Percentiles rank a stretch among this genome's conserved stretches.
Conservation (phyloP, 495 filamentous ascomycete genomes). For the Acidiella bohemica region DNA sequence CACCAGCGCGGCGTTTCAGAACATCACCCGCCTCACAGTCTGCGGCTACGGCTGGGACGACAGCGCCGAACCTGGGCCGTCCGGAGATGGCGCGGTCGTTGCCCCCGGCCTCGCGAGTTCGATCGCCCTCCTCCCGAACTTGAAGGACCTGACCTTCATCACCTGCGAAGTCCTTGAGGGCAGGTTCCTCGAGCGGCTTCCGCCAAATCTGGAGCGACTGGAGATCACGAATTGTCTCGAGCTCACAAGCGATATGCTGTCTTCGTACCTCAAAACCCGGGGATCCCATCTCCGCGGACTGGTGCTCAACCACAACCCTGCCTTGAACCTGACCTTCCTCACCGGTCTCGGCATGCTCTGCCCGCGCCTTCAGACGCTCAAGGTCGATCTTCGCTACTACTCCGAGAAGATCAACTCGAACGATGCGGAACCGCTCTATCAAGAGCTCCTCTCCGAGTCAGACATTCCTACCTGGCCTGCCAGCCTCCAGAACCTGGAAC, state of each 20-base stretch:
- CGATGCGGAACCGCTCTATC: conserved; percentile 59
- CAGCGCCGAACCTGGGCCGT: not conserved
- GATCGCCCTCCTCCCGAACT: conserved; percentile 43
- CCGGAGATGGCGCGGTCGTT: conserved; percentile 1
- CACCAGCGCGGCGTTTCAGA: conserved; percentile 42
- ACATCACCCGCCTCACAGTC: conserved; percentile 26
- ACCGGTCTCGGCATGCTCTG: conserved; percentile 46
- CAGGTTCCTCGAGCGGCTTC: conserved; percentile 46
- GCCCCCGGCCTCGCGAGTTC: conserved; percentile 31
- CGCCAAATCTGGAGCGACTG: conserved; percentile 46
- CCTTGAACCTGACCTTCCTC: conserved; percentile 60
- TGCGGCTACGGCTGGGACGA: conserved; percentile 9
- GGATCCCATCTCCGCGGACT: conserved; percentile 51
- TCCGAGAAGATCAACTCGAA: conserved; percentile 40
- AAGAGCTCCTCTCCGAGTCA: conserved; percentile 41
- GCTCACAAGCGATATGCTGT: conserved; percentile 45
- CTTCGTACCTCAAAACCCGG: conserved; percentile 45
- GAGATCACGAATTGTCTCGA: conserved; percentile 63
- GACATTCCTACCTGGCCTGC: conserved; percentile 65
- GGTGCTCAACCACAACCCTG: conserved; percentile 59
- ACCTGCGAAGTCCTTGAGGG: conserved; percentile 52
- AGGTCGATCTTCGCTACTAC: conserved; percentile 60
- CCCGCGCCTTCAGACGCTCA: conserved; percentile 51
- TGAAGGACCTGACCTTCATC: conserved; percentile 53
- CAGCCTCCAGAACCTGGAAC: conserved; percentile 52